Evolutionary conservation across 495 filamentous ascomycete genomes (phyloP).

Genomic region (Diplogelasinospora grovesii): DNA sequence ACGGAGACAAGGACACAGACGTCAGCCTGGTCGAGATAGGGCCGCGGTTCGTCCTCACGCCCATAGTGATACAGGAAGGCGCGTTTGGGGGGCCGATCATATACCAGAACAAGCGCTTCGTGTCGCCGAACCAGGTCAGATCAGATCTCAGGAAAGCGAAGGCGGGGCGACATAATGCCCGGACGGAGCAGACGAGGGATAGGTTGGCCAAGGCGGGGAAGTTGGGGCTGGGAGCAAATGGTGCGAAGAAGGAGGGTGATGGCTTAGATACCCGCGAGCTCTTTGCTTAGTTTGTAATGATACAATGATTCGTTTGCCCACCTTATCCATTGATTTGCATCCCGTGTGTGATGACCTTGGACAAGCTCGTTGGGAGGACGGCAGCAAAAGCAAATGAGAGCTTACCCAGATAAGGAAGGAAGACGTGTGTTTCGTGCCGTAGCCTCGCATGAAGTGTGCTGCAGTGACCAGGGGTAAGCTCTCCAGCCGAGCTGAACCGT

Average conservation of each 20-base stretch:
- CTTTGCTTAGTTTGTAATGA: conserved; percentile 55
- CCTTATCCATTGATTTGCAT: no score
- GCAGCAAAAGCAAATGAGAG: no score
- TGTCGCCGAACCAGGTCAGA: conserved; percentile 90
- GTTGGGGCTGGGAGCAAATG: conserved; percentile 63
- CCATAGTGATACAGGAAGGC: conserved; percentile 91
- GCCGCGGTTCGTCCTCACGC: conserved; percentile 88
- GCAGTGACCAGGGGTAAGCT: no score
- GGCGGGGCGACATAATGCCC: conserved; percentile 64
- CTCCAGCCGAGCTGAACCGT: no score
- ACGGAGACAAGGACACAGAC: conserved; percentile 54
- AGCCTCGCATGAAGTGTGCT: no score
- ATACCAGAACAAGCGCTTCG: conserved; percentile 98
- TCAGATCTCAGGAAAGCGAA: conserved; percentile 67
- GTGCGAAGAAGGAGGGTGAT: conserved; percentile 53
- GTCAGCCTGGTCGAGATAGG: conserved; percentile 88
- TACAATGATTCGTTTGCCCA: no score
- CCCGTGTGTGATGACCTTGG: no score
- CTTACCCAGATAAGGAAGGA: no score
- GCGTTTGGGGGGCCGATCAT: conserved; percentile 95
- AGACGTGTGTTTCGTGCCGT: no score
- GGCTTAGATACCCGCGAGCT: conserved; percentile 74
- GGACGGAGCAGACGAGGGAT: conserved; percentile 68
- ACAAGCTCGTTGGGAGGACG: neutral
- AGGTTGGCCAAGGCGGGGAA: conserved; percentile 65